Evolutionary conservation across 306 rosid genomes (phyloP).

Genomic region (Dicorynia guianensis): DNA sequence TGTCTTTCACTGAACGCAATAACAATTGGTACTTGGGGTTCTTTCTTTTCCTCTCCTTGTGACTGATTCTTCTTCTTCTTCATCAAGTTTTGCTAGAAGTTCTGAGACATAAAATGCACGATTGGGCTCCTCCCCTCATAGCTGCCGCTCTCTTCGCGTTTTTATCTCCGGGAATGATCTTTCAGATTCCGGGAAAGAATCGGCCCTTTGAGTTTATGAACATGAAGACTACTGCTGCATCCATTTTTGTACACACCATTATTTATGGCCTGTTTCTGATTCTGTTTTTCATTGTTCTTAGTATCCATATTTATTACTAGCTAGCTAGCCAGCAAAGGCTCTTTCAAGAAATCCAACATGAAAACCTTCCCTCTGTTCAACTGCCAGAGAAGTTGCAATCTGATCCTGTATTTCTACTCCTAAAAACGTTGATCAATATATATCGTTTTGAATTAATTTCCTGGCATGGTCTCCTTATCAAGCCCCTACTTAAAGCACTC

Average conservation of each 20-base stretch:
- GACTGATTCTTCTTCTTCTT: conserved; percentile 19
- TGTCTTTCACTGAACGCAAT: conserved; percentile 32
- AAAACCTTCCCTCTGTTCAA: not conserved
- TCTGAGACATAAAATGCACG: conserved; percentile 51
- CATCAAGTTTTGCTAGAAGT: not conserved
- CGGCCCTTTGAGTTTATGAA: conserved; percentile 72
- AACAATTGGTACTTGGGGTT: not conserved
- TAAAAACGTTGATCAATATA: not conserved
- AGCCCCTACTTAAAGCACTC: not conserved
- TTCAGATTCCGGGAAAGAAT: conserved; percentile 87
- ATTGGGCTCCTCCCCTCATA: conserved; percentile 87
- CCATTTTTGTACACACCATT: conserved; percentile 86
- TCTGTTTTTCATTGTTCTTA: conserved; percentile 77
- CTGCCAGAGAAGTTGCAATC: not conserved
- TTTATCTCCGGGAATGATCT: conserved; percentile 78
- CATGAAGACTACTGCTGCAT: conserved; percentile 83
- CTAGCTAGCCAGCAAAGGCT: not conserved
- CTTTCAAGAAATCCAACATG: not conserved
- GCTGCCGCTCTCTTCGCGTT: conserved; percentile 82
- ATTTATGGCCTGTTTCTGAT: conserved; percentile 75
- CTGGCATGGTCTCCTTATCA: not conserved
- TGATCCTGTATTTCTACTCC: not conserved
- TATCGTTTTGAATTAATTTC: conserved; percentile 4
- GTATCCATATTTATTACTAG: conserved; percentile 69
- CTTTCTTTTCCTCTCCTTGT: not conserved